Base-by-base conservation (phyloP, 768 basidiomycete species). In the Suillus decipiens region DNA sequence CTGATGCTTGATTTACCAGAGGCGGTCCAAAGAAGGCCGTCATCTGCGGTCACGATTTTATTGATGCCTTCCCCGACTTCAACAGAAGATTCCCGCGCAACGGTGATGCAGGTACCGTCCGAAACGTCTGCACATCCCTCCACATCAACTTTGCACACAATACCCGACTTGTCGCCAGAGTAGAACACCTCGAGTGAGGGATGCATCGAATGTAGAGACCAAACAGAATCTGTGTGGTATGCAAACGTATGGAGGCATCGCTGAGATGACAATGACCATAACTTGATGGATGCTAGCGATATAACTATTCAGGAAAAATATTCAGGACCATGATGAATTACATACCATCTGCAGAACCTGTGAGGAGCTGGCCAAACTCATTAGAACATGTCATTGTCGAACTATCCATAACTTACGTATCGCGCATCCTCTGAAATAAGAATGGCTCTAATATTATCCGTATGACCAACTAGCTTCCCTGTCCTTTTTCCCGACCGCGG, bases 191-290 rank as follows among this genome's bases (percentile, higher is more conserved):
- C 87, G 59, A 99, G 81, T 9, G 89, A 87, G 0, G 95, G 93
- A 72, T 99, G 95, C 0, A 86, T 82, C 10, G 95, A 96, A 71
- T 86, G 87, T 8, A 99, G 80, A 0, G 96, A 89, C 96, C 97
- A 99, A 53, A 98, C 95, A 15, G 91, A 92, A 64, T 96, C 94
- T 15, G 92, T 88, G 73, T 99, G 96, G 71, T 98, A 90, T 0
- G 93, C 92, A 78, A 98, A 99, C 2, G 96, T 99, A 70, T 99
- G 95, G 17, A 99, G 78, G 70, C 95, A 96, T 12, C 92, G 84
- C 72, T 98, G 95, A 0, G 93, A 86, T 1, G 84, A 77, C 19
- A 98, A 81, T 1, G 96, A 98, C 97, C 97, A 99, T 34, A 99
- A 84, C 73, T 96, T 98, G 74, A 94, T 85, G 3, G 93, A 94